Evolutionary conservation across 1,284 basidiomycete genomes (phyloP).

Genomic region (Fomes fomentarius): DNA sequence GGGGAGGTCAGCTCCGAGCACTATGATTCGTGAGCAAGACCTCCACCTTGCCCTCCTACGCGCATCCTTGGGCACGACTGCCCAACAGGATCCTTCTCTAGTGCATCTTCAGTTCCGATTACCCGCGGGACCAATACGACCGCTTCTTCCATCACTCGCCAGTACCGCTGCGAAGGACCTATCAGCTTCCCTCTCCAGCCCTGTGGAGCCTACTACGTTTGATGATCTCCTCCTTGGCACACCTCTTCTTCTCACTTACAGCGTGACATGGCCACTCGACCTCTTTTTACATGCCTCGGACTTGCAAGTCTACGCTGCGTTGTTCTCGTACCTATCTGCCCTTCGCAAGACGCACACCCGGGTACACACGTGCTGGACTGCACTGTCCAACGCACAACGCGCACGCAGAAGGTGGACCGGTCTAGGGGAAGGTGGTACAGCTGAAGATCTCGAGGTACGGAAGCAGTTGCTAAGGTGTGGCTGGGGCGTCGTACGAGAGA

Average conservation of each 20-base stretch:
- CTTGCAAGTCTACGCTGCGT: slow-evolving; percentile 70
- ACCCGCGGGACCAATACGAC: slow-evolving; percentile 78
- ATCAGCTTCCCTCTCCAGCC: slow-evolving; percentile 34
- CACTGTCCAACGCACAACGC: slow-evolving; percentile 81
- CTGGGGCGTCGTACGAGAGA: slow-evolving; percentile 85
- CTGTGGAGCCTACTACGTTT: slow-evolving; percentile 56
- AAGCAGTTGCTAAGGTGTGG: slow-evolving; percentile 71
- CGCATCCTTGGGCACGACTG: slow-evolving; percentile 83
- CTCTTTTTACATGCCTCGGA: slow-evolving; percentile 83
- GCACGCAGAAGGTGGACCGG: slow-evolving; percentile 84
- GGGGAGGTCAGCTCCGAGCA: slow-evolving; percentile 60
- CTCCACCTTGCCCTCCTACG: slow-evolving; percentile 80
- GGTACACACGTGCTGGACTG: slow-evolving; percentile 82
- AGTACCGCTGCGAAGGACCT: slow-evolving; percentile 36
- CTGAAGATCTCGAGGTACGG: slow-evolving; percentile 65
- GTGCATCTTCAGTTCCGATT: slow-evolving; percentile 73
- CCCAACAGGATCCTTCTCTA: slow-evolving; percentile 78
- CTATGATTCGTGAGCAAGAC: slow-evolving; percentile 86
- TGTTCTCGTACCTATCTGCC: slow-evolving; percentile 85
- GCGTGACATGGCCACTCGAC: slow-evolving; percentile 85
- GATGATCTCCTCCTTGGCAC: slow-evolving; percentile 81
- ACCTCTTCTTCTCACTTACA: slow-evolving; percentile 68
- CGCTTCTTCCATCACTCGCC: slow-evolving; percentile 71
- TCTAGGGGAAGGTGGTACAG: slow-evolving; percentile 82
- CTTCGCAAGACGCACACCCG: slow-evolving; percentile 82